Evolutionary conservation across 1,139 yeast species (phyloP).

Genomic region (Suhomyces yuchorum): DNA sequence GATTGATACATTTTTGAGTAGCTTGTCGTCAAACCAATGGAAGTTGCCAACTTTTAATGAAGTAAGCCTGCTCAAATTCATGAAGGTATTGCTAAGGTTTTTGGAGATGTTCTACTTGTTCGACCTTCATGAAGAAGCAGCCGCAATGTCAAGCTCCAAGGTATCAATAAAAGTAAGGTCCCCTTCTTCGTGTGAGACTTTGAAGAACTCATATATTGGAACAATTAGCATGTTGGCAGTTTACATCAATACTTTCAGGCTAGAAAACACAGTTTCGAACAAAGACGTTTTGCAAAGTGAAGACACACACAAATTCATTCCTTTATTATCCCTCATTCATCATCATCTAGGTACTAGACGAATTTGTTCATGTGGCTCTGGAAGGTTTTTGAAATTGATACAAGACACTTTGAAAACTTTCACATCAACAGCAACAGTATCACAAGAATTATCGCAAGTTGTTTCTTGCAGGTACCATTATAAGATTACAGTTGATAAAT

Average conservation of each 20-base stretch:
- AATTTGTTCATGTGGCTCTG: conserved; percentile 67
- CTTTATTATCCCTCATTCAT: conserved; percentile 46
- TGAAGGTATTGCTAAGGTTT: conserved; percentile 27
- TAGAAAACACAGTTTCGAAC: conserved; percentile 4
- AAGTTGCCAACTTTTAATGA: conserved; percentile 14
- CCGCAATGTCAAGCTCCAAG: conserved; percentile 39
- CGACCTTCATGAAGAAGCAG: conserved; percentile 53
- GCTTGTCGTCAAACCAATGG: conserved; percentile 29
- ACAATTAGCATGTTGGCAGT: conserved; percentile 42
- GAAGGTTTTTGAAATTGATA: conserved; percentile 61
- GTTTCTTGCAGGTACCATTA: conserved; percentile 79
- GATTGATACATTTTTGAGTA: conserved; percentile 28
- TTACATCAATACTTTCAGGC: conserved; percentile 26
- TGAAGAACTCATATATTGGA: conserved; percentile 56
- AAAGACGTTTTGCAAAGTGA: not conserved
- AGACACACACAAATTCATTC: not conserved
- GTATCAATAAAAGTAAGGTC: conserved; percentile 35
- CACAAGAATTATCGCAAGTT: conserved; percentile 70
- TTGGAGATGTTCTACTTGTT: conserved; percentile 46
- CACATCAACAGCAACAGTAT: conserved; percentile 31
- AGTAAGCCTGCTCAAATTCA: conserved; percentile 11
- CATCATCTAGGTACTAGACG: conserved; percentile 69
- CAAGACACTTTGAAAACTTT: conserved; percentile 55
- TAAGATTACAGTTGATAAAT: conserved; percentile 57
- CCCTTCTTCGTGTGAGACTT: conserved; percentile 34